A percentile compares a stretch with the other conserved stretches of the same genome.
These are phyloP conservation scores for Cupressus sempervirens DNA, from an alignment of 75 land plant genomes.

Conservation along the genomic window DNA sequence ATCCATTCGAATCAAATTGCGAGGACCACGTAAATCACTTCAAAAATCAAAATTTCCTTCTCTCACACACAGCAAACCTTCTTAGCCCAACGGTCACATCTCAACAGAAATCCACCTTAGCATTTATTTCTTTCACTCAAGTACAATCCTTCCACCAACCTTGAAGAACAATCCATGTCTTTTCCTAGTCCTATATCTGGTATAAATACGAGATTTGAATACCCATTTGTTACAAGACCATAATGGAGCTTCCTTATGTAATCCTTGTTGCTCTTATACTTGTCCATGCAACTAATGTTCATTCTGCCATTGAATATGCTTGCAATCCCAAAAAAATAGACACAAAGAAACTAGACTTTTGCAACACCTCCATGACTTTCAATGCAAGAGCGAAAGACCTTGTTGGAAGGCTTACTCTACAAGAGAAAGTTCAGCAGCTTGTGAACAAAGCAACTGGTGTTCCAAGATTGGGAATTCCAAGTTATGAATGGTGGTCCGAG, in stretches of 20 bases:
- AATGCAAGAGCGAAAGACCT: conserved; percentile 43
- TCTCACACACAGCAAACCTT: neutral
- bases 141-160: neutral
- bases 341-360: conserved; percentile 19
- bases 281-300: neutral
- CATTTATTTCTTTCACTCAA: neutral
- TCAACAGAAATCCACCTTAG: neutral
- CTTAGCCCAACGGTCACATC: neutral
- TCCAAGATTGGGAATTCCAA: conserved; percentile 31
- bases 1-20: neutral
- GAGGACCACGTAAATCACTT: neutral
- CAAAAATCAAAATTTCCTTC: neutral
- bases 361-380: conserved; percentile 33
- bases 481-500: conserved; percentile 58
- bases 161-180: conserved; percentile 5
- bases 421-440: conserved; percentile 52
- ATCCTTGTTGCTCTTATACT: neutral
- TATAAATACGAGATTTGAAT: neutral
- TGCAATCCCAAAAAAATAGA: neutral
- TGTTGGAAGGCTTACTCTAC: conserved; percentile 35
- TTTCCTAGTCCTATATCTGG: neutral
- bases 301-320: conserved; percentile 5
- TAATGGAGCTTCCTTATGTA: neutral
- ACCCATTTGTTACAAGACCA: neutral
- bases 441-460: conserved; percentile 28